Evolutionary conservation across 768 basidiomycete genomes (phyloP).

Genomic region (Russula sp.): DNA sequence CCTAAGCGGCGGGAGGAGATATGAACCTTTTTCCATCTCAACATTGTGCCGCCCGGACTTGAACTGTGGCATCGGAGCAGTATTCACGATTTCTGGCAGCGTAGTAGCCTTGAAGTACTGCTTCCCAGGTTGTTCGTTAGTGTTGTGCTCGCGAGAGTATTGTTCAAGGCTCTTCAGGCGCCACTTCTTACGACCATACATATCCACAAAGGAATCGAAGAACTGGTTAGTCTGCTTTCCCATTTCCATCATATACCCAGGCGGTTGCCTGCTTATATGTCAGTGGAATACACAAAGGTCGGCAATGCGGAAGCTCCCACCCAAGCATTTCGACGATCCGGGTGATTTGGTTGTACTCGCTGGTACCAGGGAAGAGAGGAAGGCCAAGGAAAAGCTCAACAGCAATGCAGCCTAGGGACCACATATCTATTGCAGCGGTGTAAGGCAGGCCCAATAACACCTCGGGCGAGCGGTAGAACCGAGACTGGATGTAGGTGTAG

Average conservation of each 20-base stretch:
- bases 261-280: slow-evolving; percentile 58
- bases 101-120: slow-evolving; percentile 97
- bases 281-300: slow-evolving; percentile 6
- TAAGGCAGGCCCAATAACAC: slow-evolving; percentile 93
- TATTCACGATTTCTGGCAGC: slow-evolving; percentile 91
- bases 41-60: slow-evolving; percentile 62
- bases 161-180: slow-evolving; percentile 88
- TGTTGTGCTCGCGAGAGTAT: slow-evolving; percentile 91
- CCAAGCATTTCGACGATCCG: slow-evolving; percentile 98
- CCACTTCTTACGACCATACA: slow-evolving; percentile 75
- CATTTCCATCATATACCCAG: slow-evolving; percentile 86
- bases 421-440: slow-evolving; percentile 96
- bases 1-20: neutral
- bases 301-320: slow-evolving; percentile 39
- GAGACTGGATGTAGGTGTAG: slow-evolving; percentile 98
- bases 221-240: slow-evolving; percentile 95
- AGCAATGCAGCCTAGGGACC: slow-evolving; percentile 97
- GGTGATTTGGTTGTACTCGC: slow-evolving; percentile 97
- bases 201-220: slow-evolving; percentile 75
- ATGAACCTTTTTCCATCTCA: slow-evolving; percentile 82
- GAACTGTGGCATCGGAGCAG: slow-evolving; percentile 84
- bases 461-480: slow-evolving; percentile 98
- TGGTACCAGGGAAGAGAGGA: slow-evolving; percentile 96
- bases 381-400: slow-evolving; percentile 96
- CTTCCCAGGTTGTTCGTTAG: slow-evolving; percentile 96